phyloP scores from a whole-genome alignment of 1,284 basidiomycete genomes.

The Violaceomyces palustris region DNA sequence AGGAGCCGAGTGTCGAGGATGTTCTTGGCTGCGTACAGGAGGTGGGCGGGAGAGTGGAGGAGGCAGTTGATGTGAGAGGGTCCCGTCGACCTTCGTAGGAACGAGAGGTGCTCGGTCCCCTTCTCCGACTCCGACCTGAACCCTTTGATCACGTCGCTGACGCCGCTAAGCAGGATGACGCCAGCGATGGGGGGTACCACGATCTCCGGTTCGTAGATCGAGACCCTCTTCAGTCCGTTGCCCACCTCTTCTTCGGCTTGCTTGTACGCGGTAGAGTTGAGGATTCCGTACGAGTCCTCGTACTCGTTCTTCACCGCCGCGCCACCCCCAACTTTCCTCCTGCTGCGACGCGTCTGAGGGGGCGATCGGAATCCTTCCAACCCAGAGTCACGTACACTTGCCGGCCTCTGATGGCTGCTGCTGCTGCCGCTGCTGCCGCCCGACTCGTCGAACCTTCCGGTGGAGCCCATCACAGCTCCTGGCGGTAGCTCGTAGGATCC shows the following conservation, averaged over 20 bases:
- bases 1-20: conserved; percentile 51
- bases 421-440: neutral
- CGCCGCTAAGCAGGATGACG: conserved; percentile 52
- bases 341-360: neutral
- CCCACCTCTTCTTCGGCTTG: conserved; percentile 32
- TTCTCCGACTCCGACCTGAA: conserved; percentile 49
- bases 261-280: conserved; percentile 13
- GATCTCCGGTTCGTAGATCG: conserved; percentile 52
- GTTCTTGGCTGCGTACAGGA: conserved; percentile 53
- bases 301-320: too few relatives aligned
- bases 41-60: conserved; percentile 53
- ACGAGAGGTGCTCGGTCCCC: conserved; percentile 54
- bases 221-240: conserved; percentile 47
- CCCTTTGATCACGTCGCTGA: conserved; percentile 55
- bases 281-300: conserved; percentile 17
- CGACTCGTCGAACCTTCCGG: conserved; percentile 5
- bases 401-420: neutral
- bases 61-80: conserved; percentile 53
- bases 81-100: conserved; percentile 51
- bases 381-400: neutral
- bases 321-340: too few relatives aligned
- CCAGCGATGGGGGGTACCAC: conserved; percentile 51
- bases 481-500: conserved; percentile 3
- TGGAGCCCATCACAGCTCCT: conserved; percentile 22
- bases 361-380: neutral